Conservation (phyloP, 345 rosid genomes). For the Eutrema japonicum region DNA sequence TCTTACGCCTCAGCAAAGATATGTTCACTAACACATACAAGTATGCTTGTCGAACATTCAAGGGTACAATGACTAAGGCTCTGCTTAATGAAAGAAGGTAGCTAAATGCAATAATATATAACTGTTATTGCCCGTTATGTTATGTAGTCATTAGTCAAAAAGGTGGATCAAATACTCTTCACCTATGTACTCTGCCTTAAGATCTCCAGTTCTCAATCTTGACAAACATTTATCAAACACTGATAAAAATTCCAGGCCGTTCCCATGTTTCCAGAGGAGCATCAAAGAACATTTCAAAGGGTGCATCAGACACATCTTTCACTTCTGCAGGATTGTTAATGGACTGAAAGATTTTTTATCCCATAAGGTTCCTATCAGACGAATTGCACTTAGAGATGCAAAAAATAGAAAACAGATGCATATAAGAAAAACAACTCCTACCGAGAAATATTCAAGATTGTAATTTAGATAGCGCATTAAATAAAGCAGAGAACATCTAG, state of each 20-base stretch:
- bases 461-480: too few species aligned
- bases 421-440: too few species aligned
- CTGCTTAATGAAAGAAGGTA: conserved; percentile 55
- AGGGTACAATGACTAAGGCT: conserved; percentile 57
- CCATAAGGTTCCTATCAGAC: conserved; percentile 59
- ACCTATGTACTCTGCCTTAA: conserved; percentile 44
- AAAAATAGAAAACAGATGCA: too few species aligned
- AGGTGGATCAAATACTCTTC: conserved; percentile 51
- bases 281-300: conserved; percentile 71
- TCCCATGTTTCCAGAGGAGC: conserved; percentile 33
- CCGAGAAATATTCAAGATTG: too few species aligned
- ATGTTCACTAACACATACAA: conserved; percentile 22
- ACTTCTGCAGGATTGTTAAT: conserved; percentile 51
- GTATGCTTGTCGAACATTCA: conserved; percentile 35
- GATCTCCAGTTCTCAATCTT: conserved; percentile 61
- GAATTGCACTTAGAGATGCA: neutral
- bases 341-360: conserved; percentile 57
- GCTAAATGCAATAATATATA: conserved; percentile 54
- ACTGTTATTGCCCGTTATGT: too few species aligned
- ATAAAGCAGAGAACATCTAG: too few species aligned
- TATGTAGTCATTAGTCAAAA: conserved; percentile 47
- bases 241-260: neutral
- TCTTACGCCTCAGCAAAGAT: neutral
- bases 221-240: conserved; percentile 6
- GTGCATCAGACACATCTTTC: conserved; percentile 51